Conservation (phyloP, 2,329 filamentous ascomycete genomes). For the Colletotrichum lini region DNA sequence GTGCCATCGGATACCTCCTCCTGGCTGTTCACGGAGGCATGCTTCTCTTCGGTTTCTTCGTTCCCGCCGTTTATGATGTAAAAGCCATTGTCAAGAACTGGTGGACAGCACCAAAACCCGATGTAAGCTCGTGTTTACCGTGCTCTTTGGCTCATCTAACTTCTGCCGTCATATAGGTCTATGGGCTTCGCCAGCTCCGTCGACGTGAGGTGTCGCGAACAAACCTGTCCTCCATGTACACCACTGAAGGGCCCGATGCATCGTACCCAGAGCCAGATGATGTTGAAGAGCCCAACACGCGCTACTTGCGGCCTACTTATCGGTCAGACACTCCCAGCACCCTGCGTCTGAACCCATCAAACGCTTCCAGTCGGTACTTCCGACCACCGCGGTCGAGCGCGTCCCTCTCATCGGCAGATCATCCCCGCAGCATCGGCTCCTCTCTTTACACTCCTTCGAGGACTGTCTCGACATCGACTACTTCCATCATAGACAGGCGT, state of each 20-base stretch:
- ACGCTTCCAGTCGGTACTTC: conserved; percentile 34
- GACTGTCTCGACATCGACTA: conserved; percentile 6
- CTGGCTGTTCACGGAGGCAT: conserved; percentile 76
- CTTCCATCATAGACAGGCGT: conserved; percentile 14
- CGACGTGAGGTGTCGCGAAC: conserved; percentile 42
- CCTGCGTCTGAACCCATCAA: conserved; percentile 7
- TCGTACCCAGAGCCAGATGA: conserved; percentile 13
- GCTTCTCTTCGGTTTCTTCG: conserved; percentile 77
- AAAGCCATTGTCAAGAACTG: conserved; percentile 20
- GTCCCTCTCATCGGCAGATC: conserved; percentile 27
- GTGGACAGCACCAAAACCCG: conserved; percentile 18
- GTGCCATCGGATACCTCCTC: conserved; percentile 79
- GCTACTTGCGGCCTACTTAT: conserved; percentile 26
- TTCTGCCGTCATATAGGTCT: conserved; percentile 15
- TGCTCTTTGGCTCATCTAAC: not conserved
- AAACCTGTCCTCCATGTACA: conserved; percentile 28
- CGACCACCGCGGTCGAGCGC: conserved; percentile 34
- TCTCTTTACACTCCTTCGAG: conserved; percentile 13
- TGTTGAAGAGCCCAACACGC: conserved; percentile 14
- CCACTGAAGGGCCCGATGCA: not conserved
- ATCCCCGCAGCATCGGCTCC: conserved; percentile 21
- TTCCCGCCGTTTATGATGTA: conserved; percentile 65
- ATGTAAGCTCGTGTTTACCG: conserved; percentile 35
- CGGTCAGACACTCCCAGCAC: conserved; percentile 33
- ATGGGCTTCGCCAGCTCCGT: conserved; percentile 48